Base-by-base conservation (phyloP, 2,329 filamentous ascomycete species). In the Neofusicoccum cordaticola region DNA sequence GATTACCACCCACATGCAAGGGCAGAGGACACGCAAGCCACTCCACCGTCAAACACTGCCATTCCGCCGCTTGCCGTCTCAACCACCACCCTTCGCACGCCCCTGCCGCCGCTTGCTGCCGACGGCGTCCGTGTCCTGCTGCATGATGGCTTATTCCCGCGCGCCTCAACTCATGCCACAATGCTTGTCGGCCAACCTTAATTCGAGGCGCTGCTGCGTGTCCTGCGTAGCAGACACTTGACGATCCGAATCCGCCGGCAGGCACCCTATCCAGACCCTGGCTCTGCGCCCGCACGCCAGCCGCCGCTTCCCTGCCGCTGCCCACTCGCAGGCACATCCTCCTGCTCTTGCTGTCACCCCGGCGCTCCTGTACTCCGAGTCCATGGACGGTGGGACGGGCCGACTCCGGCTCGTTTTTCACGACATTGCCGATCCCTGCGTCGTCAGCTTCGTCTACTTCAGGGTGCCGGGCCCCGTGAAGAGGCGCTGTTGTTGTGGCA, bases 401-500 rank as follows among this genome's bases (percentile, higher is more conserved):
- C 41, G 44, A 47, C 31, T 47, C 9, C 42, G 56, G 56, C 42
- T 37, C 7, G 1, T 13, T 13, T 34, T 2, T 58, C 53, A 45
- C 53, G 22, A 35, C 22, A 34, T 44, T 44, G 53, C 56, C 42
- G 56, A 45, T 60, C 41, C 41, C 17, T 60, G 56, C 56, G 56
- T 60, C 56, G 56, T 60, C 35, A 60, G 56, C 56, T 19, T 47
- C 56, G 56, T 60, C 56, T 60, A 58, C 37, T 58, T 44, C 53
- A 58, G 13, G 12, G n/a, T 22, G 53, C 39, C 53, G 35, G 9
- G 4, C 19, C 15, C 13, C 53, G 22, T 11, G 39, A 58, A 58
- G 5, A 8, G 53, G 53, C 53, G 9, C 41, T 27, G 53, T 34
- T n/a, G 37, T 45, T 27, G 41, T 45, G 41, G 39, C 39, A 5